These are phyloP conservation scores for Chlorella variabilis DNA, from an alignment of 163 green algal genomes.

Conservation along the genomic window DNA sequence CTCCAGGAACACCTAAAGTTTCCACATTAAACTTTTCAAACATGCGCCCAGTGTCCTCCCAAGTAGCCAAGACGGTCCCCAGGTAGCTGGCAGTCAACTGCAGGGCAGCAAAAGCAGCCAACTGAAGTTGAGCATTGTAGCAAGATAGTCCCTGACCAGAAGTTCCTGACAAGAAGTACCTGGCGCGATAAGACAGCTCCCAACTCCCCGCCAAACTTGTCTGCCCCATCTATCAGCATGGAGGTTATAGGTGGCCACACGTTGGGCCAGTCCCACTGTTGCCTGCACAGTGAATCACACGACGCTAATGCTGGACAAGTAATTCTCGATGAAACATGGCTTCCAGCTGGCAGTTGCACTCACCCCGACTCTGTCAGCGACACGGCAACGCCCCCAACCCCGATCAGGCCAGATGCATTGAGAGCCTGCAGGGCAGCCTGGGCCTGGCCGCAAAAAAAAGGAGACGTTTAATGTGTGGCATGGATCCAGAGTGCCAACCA, in stretches of 20 bases:
- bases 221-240: constrained; percentile 17
- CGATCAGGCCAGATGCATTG: constrained; percentile 4
- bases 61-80: constrained; percentile 33
- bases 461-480: too few relatives aligned
- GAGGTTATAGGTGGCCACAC: constrained; percentile 31
- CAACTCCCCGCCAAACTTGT: neutral
- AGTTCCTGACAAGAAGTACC: too few relatives aligned
- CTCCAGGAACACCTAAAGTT: too few relatives aligned
- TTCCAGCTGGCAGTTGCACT: neutral
- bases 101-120: neutral
- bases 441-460: too few relatives aligned
- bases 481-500: neutral
- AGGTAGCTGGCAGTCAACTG: constrained; percentile 48
- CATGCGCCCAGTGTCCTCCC: constrained; percentile 40
- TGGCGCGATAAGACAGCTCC: neutral
- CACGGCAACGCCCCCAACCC: constrained; percentile 8
- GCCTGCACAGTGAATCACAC: neutral
- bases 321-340: too few relatives aligned
- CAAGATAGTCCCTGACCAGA: too few relatives aligned
- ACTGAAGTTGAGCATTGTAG: too few relatives aligned
- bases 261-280: constrained; percentile 97
- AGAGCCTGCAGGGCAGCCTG: constrained; percentile 18
- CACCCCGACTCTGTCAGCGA: neutral
- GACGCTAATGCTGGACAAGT: too few relatives aligned
- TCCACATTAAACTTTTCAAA: constrained; percentile 69